A percentile compares a stretch with the other conserved stretches of the same genome.
Evolutionary conservation across 2,329 filamentous ascomycete species (phyloP).

Genomic region (Trichoderma lentiforme): DNA sequence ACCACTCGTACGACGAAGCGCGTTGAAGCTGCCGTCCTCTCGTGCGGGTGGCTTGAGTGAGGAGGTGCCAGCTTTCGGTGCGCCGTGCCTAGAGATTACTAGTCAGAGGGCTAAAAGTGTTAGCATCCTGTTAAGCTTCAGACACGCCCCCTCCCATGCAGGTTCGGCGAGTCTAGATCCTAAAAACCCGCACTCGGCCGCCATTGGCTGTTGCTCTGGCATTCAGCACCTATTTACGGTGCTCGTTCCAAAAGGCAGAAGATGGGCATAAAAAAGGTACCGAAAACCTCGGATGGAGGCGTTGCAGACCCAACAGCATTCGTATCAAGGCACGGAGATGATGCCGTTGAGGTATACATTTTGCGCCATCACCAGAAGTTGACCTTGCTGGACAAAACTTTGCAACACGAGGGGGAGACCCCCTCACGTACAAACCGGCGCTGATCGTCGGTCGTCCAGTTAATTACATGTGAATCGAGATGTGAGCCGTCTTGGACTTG

Average conservation of each 20-base stretch:
- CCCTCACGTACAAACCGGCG: not conserved
- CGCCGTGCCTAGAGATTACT: not conserved
- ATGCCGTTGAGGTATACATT: not conserved
- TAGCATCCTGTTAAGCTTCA: not conserved
- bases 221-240: not conserved
- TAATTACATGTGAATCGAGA: not conserved
- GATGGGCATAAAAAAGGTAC: not conserved
- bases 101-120: not conserved
- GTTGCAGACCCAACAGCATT: not conserved
- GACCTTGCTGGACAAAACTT: not conserved
- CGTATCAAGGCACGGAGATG: not conserved
- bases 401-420: not conserved
- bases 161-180: conserved; percentile 16
- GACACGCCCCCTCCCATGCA: conserved; percentile 11
- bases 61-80: not conserved
- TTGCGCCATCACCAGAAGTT: not conserved
- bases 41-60: not conserved
- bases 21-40: not conserved
- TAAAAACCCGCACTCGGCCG: not conserved
- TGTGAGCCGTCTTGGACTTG: not conserved
- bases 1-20: not conserved
- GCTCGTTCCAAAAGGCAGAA: not conserved
- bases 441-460: not conserved
- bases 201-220: not conserved
- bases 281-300: not conserved